phyloP scores from a whole-genome alignment of 1,284 basidiomycete species.

The Papiliotrema fonsecae region DNA sequence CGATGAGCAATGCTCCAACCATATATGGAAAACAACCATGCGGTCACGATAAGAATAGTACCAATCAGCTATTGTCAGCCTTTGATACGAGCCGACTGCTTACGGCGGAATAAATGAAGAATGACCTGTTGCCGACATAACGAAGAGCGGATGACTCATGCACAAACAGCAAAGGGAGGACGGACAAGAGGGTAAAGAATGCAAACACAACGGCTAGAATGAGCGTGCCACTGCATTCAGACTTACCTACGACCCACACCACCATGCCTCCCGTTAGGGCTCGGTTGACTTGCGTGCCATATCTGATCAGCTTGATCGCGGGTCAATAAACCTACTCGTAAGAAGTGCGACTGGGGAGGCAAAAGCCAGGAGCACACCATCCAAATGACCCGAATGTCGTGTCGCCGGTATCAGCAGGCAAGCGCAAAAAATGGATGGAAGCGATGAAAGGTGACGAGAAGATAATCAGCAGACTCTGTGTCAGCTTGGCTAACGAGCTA shows the following conservation, averaged over 20 bases:
- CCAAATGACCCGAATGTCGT: conserved; percentile 42
- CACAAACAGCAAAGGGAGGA: conserved; percentile 39
- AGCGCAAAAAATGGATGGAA: conserved; percentile 33
- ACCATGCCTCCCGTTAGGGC: conserved; percentile 42
- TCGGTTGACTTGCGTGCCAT: conserved; percentile 33
- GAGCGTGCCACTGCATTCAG: neutral
- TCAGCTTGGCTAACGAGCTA: neutral
- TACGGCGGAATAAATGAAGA: conserved; percentile 33
- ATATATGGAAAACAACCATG: conserved; percentile 42
- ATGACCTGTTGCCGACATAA: conserved; percentile 33
- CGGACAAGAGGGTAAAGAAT: conserved; percentile 37
- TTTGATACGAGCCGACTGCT: conserved; percentile 6
- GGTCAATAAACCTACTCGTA: conserved; percentile 34
- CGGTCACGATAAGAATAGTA: conserved; percentile 17
- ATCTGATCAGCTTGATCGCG: conserved; percentile 10
- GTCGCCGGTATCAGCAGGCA: conserved; percentile 12
- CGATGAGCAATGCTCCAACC: conserved; percentile 43
- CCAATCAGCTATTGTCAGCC: conserved; percentile 13
- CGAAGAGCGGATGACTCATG: conserved; percentile 33
- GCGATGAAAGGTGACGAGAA: conserved; percentile 45
- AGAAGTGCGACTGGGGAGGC: conserved; percentile 20
- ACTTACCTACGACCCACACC: conserved; percentile 42
- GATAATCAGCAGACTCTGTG: conserved; percentile 18
- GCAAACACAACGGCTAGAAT: conserved; percentile 31
- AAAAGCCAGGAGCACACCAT: conserved; percentile 32